A percentile compares a stretch with the other conserved stretches of the same genome.
These are phyloP conservation scores for Ascosphaera aggregata DNA, from an alignment of 2,329 filamentous ascomycete genomes.

Conservation along the genomic window DNA sequence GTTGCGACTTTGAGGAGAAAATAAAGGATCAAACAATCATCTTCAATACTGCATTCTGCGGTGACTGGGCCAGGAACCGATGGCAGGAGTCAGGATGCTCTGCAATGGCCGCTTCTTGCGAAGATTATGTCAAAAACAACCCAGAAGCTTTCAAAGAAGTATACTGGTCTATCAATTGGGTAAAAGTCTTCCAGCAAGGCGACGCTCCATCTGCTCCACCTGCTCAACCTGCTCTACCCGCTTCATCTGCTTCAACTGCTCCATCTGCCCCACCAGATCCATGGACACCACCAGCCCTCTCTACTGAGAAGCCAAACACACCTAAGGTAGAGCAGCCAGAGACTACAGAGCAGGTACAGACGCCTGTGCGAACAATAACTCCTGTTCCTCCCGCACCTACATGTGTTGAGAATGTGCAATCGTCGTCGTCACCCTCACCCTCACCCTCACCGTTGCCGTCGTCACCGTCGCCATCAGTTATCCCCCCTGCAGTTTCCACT, in stretches of 20 bases:
- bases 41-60: slow-evolving; percentile 60
- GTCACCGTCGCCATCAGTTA: no score
- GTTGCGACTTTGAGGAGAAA: slow-evolving; percentile 46
- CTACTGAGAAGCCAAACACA: no score
- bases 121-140: slow-evolving; percentile 44
- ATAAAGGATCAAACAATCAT: slow-evolving; percentile 50
- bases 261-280: not conserved
- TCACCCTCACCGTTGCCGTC: no score
- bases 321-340: no score
- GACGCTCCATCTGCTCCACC: not conserved
- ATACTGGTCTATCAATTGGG: slow-evolving; percentile 50
- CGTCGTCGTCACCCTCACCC: no score
- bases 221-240: no score
- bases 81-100: slow-evolving; percentile 38
- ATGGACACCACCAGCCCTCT: not conserved
- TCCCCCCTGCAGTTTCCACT: no score
- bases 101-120: slow-evolving; percentile 36
- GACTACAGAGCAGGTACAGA: no score
- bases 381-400: no score
- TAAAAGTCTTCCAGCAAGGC: slow-evolving; percentile 33
- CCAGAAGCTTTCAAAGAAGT: slow-evolving; percentile 44
- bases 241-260: not conserved
- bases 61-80: slow-evolving; percentile 52
- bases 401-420: no score
- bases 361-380: no score